These are phyloP conservation scores for Castanospermum australe DNA, from an alignment of 306 rosid species.

Conservation along the genomic window DNA sequence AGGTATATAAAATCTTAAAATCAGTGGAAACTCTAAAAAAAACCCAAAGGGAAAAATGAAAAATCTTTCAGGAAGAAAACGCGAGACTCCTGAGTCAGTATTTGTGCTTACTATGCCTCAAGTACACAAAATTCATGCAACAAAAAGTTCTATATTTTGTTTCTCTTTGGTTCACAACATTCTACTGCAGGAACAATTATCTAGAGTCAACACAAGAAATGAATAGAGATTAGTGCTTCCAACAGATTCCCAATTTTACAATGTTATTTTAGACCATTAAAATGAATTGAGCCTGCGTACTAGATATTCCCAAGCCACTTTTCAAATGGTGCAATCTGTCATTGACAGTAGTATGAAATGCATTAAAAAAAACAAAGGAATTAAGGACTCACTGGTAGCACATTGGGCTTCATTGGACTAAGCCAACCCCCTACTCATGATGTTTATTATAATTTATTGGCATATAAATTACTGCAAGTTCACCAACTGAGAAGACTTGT, in stretches of 20 bases:
- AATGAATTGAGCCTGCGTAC: background rate
- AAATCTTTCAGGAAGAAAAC: background rate
- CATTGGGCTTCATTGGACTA: background rate
- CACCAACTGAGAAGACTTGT: background rate
- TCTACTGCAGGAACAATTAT: background rate
- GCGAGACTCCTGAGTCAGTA: background rate
- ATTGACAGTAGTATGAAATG: background rate
- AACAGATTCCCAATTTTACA: background rate
- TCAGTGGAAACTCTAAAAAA: background rate
- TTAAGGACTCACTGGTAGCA: background rate
- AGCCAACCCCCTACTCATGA: background rate
- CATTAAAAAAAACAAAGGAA: too few relatives aligned
- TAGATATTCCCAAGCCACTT: background rate
- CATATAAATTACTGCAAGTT: background rate
- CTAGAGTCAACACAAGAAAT: background rate
- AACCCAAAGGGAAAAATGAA: background rate
- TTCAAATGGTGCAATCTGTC: background rate
- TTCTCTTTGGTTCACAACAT: conserved; percentile 4
- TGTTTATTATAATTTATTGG: background rate
- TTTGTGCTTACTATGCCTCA: background rate
- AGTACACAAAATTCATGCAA: background rate
- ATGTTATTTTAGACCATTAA: background rate
- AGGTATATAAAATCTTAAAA: background rate
- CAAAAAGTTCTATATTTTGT: background rate
- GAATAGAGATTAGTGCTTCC: background rate